A percentile compares a stretch with the other conserved stretches of the same genome.
Conservation (phyloP, 179 eudicot species). For the Spergularia azorica region DNA sequence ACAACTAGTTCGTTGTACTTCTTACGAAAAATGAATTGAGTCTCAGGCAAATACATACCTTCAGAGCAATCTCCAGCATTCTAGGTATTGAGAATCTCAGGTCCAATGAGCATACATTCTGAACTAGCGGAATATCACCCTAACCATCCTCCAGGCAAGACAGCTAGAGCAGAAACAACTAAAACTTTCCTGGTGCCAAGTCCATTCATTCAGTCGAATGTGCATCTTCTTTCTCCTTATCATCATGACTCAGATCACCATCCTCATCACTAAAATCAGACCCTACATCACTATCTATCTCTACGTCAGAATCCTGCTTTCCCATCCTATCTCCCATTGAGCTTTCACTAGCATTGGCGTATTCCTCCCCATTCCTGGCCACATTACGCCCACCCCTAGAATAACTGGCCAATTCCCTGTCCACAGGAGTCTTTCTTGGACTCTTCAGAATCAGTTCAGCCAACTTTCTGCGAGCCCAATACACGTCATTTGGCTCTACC, state of each 20-base stretch:
- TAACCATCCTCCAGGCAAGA: conserved; percentile 4
- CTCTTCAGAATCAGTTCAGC: conserved; percentile 36
- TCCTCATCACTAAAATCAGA: conserved; percentile 33
- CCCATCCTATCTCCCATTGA: conserved; percentile 16
- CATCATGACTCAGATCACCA: conserved; percentile 14
- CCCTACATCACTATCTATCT: conserved; percentile 25
- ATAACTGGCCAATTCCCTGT: conserved; percentile 37
- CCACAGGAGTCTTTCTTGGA: conserved; percentile 38
- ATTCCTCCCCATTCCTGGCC: neutral
- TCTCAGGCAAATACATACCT: conserved; percentile 11
- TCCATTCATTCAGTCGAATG: conserved; percentile 16
- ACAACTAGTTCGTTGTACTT: neutral
- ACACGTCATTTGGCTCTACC: conserved; percentile 44
- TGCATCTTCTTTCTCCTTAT: conserved; percentile 15
- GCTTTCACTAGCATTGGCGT: conserved; percentile 4
- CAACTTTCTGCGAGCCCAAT: conserved; percentile 41
- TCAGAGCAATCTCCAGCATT: neutral
- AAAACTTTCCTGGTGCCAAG: neutral
- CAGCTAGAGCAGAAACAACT: neutral
- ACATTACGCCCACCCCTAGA: conserved; percentile 18
- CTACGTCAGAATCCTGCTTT: conserved; percentile 26
- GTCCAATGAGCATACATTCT: neutral
- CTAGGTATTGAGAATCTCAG: neutral
- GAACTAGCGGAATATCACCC: neutral
- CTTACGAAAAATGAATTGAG: neutral